These are phyloP conservation scores for Globisporangium solare DNA, from an alignment of 352 stramenopile genomes.

Conservation along the genomic window DNA sequence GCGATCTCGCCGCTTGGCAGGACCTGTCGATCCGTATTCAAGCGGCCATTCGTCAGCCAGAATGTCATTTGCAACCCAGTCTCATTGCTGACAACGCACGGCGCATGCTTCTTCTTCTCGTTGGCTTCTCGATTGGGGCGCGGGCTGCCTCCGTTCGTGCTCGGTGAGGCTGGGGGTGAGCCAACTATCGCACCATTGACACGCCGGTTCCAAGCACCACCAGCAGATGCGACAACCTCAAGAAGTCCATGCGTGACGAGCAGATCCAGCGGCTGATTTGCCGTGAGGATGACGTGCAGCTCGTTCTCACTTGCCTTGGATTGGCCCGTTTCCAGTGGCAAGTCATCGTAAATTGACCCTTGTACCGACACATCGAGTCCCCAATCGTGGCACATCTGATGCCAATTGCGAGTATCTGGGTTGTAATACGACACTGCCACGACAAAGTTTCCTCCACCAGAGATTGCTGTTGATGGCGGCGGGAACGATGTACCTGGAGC, in stretches of 20 bases:
- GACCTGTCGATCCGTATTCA: conserved; percentile 28
- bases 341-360: conserved; percentile 26
- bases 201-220: conserved; percentile 63
- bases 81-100: conserved; percentile 77
- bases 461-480: conserved; percentile 46
- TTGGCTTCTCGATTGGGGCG: conserved; percentile 15
- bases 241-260: conserved; percentile 73
- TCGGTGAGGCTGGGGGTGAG: conserved; percentile 16
- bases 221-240: conserved; percentile 71
- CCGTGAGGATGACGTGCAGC: conserved; percentile 69
- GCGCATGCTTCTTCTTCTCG: conserved; percentile 45
- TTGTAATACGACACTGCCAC: conserved; percentile 80
- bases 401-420: conserved; percentile 74
- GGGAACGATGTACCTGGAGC: conserved; percentile 8
- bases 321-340: neutral
- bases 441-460: conserved; percentile 57
- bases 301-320: conserved; percentile 38
- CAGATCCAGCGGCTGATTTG: conserved; percentile 67
- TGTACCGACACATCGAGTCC: conserved; percentile 63
- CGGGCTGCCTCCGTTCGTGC: neutral
- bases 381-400: conserved; percentile 80
- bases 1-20: conserved; percentile 40
- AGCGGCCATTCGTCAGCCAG: conserved; percentile 56
- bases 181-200: conserved; percentile 4
- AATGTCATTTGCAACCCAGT: conserved; percentile 64